A percentile compares a stretch with the other conserved stretches of the same genome.
phyloP scores from a whole-genome alignment of 306 rosid species.

The Quercus berberidifolia region DNA sequence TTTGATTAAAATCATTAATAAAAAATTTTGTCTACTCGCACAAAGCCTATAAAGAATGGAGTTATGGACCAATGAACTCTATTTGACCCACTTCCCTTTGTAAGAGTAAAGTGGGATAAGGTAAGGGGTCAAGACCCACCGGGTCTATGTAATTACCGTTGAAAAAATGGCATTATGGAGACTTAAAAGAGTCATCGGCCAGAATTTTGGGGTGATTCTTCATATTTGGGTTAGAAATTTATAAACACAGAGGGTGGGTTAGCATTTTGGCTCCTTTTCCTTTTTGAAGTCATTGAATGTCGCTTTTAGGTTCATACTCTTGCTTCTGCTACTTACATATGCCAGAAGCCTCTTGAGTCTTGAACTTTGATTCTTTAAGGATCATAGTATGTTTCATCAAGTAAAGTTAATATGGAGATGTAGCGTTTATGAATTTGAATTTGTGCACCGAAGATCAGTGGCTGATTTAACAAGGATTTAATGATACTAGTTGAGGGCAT shows the following conservation, averaged over 20 bases:
- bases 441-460: neutral
- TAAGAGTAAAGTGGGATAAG: too few relatives aligned
- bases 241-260: neutral
- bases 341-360: neutral
- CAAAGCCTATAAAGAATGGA: neutral
- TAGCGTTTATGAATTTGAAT: neutral
- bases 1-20: neutral
- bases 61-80: neutral
- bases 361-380: neutral
- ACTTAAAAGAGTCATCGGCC: neutral
- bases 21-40: neutral
- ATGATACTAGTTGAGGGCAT: neutral
- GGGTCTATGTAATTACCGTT: too few relatives aligned
- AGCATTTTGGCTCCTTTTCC: neutral
- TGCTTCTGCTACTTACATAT: neutral
- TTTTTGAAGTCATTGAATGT: neutral
- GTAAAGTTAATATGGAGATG: neutral
- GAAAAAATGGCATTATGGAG: neutral
- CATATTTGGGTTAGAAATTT: neutral
- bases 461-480: neutral
- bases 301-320: neutral
- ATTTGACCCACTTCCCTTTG: too few relatives aligned
- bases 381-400: neutral
- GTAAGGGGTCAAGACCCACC: too few relatives aligned
- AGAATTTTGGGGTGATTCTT: neutral